phyloP scores from a whole-genome alignment of 2,329 filamentous ascomycete species.

The Neofusicoccum ribis region DNA sequence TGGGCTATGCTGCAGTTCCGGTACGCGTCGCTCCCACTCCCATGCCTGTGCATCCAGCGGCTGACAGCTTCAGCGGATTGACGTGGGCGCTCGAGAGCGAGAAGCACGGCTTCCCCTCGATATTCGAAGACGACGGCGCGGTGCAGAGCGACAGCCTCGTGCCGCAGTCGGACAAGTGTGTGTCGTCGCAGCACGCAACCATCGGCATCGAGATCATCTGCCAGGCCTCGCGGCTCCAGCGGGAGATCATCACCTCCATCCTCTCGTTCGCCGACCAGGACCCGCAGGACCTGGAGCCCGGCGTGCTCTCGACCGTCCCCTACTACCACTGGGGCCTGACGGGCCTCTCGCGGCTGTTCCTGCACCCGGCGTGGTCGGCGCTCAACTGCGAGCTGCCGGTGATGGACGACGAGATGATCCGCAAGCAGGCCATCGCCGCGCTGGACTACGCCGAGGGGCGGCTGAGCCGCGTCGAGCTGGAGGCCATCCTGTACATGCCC shows the following conservation, averaged over 20 bases:
- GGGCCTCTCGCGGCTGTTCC: conserved; percentile 12
- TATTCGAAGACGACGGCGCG: neutral
- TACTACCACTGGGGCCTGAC: conserved; percentile 19
- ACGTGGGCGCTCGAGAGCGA: conserved; percentile 11
- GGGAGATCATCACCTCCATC: conserved; percentile 17
- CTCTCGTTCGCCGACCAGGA: conserved; percentile 1
- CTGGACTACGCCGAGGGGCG: conserved; percentile 10
- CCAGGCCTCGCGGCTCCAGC: conserved; percentile 8
- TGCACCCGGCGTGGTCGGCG: conserved; percentile 13
- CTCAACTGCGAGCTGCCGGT: conserved; percentile 16
- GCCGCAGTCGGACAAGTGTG: neutral
- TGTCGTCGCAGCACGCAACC: neutral
- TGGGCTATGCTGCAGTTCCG: conserved; percentile 14
- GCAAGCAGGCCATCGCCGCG: conserved; percentile 15
- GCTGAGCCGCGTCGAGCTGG: conserved; percentile 15
- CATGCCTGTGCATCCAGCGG: neutral
- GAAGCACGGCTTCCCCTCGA: neutral
- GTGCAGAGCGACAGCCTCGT: neutral
- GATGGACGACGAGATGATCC: conserved; percentile 17
- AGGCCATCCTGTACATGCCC: conserved; percentile 12
- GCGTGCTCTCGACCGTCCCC: neutral
- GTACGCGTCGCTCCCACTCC: neutral
- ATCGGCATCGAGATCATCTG: conserved; percentile 18
- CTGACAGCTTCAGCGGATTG: neutral
- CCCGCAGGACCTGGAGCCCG: neutral